Percentiles rank a stretch among this genome's conserved stretches.
Evolutionary conservation across 2,329 filamentous ascomycete species (phyloP).

Genomic region (Trichophaea hybrida): DNA sequence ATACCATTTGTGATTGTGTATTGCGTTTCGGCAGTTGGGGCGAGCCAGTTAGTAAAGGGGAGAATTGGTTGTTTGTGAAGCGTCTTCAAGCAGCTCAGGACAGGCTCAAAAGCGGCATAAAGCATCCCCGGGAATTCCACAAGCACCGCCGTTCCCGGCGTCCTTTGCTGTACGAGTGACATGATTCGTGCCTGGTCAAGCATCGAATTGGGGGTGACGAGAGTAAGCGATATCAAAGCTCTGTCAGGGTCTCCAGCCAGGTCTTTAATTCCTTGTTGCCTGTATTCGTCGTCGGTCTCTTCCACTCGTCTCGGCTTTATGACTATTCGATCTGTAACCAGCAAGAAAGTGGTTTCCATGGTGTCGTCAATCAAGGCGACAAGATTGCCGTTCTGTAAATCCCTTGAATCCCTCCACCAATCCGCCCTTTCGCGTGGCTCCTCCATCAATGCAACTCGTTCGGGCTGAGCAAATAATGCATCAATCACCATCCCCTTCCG

Average conservation of each 20-base stretch:
- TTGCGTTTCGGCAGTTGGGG: conserved; percentile 6
- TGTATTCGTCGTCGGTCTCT: conserved; percentile 6
- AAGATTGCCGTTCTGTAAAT: conserved; percentile 15
- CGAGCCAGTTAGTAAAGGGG: conserved; percentile 27
- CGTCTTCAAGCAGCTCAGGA: conserved; percentile 28
- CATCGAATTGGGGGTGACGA: conserved; percentile 3
- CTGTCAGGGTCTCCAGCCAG: conserved; percentile 22
- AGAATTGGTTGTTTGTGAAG: conserved; percentile 24
- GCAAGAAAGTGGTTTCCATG: conserved; percentile 24
- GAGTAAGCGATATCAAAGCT: conserved; percentile 24
- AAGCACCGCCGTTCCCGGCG: conserved; percentile 16
- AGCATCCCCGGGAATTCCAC: conserved; percentile 29
- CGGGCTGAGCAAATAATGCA: conserved; percentile 21
- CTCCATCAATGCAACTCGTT: not conserved
- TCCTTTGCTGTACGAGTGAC: not conserved
- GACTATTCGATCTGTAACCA: conserved; percentile 20
- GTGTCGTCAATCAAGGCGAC: conserved; percentile 18
- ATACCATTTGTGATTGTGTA: conserved; percentile 4
- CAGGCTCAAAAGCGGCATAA: conserved; percentile 28
- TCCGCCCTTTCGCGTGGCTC: conserved; percentile 6
- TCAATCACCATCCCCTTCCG: conserved; percentile 19
- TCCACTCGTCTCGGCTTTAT: not conserved
- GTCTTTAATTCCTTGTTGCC: conserved; percentile 14
- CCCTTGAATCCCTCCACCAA: conserved; percentile 20
- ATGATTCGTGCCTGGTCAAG: not conserved